These are phyloP conservation scores for Terana coerulea DNA, from an alignment of 768 basidiomycete species.

Conservation along the genomic window DNA sequence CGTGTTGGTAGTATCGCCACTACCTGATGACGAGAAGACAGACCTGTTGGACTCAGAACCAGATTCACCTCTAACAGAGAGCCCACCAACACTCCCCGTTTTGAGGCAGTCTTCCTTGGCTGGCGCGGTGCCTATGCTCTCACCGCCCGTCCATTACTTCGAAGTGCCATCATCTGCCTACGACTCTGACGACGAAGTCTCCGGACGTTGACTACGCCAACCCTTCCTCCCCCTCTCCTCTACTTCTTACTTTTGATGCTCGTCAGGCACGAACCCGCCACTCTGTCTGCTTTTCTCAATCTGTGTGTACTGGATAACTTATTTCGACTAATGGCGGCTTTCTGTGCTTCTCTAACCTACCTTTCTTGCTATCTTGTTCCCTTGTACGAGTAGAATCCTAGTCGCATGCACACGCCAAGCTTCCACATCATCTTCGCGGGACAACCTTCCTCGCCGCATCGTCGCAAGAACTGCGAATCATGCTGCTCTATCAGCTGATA, in stretches of 20 bases:
- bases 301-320: too few species aligned
- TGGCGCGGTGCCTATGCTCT: background rate
- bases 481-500: conserved; percentile 4
- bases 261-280: too few species aligned
- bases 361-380: background rate
- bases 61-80: background rate
- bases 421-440: background rate
- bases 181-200: conserved; percentile 25
- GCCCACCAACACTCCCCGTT: background rate
- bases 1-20: conserved; percentile 49
- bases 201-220: conserved; percentile 15
- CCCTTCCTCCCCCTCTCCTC: background rate
- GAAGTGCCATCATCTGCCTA: conserved; percentile 19
- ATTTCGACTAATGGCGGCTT: background rate
- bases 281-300: too few species aligned
- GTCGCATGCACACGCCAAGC: background rate
- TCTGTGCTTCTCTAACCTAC: background rate
- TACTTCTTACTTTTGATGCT: background rate
- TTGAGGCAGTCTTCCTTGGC: too few species aligned
- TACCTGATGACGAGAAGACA: conserved; percentile 20
- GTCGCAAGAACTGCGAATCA: conserved; percentile 4
- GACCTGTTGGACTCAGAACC: conserved; percentile 9
- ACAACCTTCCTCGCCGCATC: background rate
- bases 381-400: background rate
- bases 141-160: conserved; percentile 18